Evolutionary conservation across 371 early-diverging fungal species (phyloP), one percentile per base, ranked within the genome.

Genomic region (Apophysomyces elegans): DNA sequence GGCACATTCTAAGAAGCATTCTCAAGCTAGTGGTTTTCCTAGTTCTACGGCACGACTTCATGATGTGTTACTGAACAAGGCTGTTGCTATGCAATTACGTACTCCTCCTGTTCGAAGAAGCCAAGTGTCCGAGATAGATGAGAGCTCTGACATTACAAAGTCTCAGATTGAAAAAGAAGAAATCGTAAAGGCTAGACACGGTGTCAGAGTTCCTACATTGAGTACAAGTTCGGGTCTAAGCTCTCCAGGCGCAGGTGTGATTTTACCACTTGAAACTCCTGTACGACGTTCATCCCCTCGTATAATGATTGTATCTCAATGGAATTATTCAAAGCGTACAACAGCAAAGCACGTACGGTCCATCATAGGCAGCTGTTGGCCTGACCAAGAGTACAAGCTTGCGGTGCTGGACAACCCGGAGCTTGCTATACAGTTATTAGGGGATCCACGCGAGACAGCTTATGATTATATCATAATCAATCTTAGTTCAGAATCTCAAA

Each of bases 391-490:
- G 21, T 65, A 65, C 26, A 41, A 66, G 14, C 44, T 76, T 1
- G 75, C 78, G 32, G 66, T 77, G n/a, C 44, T 69, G 8, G 69
- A 71, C 0, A 69, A 70, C 36, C 78, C 73, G 44, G 64, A 75
- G 1, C 80, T 78, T 43, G 83, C 81, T 0, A 71, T 58, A 1
- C 65, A 78, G 50, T 21, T 56, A 13, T 54, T 83, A 8, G 71
- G 70, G 7, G 62, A 72, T 46, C 80, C 80, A 8, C 44, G 68
- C 16, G 64, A 70, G 43, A 61, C 71, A 18, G 59, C 75, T 0
- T 87, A 83, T 63, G 83, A 86, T 59, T 84, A 81, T 57, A 73
- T 85, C 18, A 64, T 86, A 59, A 79, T 87, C 59, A 86, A 84
- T 37, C 61, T 87, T 45, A 47, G 77, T 1, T 75, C 78, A 4